phyloP scores from a whole-genome alignment of 1,284 basidiomycete genomes.

The Ustilago shanxiensis region DNA sequence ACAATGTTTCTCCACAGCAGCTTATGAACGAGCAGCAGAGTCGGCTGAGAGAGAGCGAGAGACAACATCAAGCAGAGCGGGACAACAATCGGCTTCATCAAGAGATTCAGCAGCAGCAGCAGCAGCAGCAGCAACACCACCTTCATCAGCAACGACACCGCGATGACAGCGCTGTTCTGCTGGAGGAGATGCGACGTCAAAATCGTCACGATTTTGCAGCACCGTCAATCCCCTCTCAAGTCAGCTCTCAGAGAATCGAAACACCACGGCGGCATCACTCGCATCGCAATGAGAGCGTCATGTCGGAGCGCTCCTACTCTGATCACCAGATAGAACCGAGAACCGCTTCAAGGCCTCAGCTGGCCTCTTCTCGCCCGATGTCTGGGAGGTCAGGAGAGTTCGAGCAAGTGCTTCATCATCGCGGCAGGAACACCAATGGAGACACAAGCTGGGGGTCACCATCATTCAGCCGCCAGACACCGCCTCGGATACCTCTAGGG shows the following conservation, averaged over 20 bases:
- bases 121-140: neutral
- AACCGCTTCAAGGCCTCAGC: neutral
- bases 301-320: neutral
- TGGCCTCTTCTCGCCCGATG: conserved; percentile 5
- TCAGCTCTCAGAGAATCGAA: neutral
- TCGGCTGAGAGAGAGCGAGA: neutral
- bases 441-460: neutral
- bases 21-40: neutral
- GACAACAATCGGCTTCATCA: neutral
- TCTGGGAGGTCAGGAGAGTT: neutral
- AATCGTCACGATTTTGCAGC: neutral
- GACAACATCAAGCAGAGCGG: neutral
- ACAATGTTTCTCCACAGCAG: neutral
- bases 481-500: neutral
- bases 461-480: neutral
- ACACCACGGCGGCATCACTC: neutral
- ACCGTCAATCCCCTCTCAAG: neutral
- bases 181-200: neutral
- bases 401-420: neutral
- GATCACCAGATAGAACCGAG: neutral
- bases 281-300: neutral
- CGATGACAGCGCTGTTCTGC: neutral
- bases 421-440: neutral
- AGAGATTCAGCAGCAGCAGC: too few relatives aligned
- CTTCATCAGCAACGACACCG: neutral